Conservation (phyloP, 2,329 filamentous ascomycete species). For the Colletotrichum sp. region DNA sequence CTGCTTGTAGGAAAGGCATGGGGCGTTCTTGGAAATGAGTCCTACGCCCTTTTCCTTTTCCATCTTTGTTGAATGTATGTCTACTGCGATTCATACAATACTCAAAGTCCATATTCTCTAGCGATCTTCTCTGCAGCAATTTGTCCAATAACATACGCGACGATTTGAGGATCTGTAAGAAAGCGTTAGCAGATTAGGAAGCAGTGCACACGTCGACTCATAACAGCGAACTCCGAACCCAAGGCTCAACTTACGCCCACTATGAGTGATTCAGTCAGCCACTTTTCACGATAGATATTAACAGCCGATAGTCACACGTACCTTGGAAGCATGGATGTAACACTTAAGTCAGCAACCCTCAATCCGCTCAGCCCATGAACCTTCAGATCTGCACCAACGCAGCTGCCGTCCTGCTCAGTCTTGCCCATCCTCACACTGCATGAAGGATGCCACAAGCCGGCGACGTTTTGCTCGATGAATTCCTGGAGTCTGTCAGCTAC, state of each 20-base stretch:
- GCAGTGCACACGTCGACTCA: fast-evolving
- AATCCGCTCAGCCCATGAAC: background rate
- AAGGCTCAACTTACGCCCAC: background rate
- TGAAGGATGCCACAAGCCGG: slow-evolving; percentile 1
- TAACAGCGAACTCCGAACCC: fast-evolving
- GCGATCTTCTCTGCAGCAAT: background rate
- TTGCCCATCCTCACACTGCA: slow-evolving; percentile 14
- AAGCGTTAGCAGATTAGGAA: background rate
- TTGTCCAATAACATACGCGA: background rate
- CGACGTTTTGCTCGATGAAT: slow-evolving; percentile 4
- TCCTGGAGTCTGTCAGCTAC: background rate
- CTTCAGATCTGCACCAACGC: background rate
- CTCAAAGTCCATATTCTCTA: background rate
- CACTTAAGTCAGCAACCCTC: background rate
- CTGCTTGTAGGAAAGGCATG: fast-evolving
- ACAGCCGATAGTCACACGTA: too few relatives aligned
- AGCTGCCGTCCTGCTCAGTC: background rate
- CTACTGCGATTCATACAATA: background rate
- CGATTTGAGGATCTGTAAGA: background rate
- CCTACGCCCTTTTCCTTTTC: background rate
- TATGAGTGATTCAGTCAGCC: background rate
- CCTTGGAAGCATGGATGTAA: background rate
- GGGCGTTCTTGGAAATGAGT: fast-evolving
- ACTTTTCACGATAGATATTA: fast-evolving
- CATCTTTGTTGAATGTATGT: background rate